Percentiles rank a stretch among this genome's conserved stretches.
Evolutionary conservation across 2,329 filamentous ascomycete species (phyloP).

Genomic region (Apiospora phragmitis): DNA sequence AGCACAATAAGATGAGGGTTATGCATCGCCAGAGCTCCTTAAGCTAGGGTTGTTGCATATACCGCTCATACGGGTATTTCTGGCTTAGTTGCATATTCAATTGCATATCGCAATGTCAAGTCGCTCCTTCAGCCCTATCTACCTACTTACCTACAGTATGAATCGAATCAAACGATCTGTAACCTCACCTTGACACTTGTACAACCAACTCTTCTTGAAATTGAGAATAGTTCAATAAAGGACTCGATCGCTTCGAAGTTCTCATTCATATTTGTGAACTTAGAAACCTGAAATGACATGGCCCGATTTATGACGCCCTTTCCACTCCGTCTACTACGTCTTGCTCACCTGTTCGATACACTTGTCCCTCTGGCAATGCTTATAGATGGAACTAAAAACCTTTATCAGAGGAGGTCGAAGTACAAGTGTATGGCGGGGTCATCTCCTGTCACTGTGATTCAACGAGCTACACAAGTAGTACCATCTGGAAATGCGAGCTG

Average conservation of each 20-base stretch:
- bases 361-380: neutral
- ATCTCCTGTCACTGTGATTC: neutral
- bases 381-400: neutral
- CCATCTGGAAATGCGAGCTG: neutral
- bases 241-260: neutral
- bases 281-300: neutral
- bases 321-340: neutral
- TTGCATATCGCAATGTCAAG: conserved; percentile 1
- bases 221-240: neutral
- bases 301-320: neutral
- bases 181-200: neutral
- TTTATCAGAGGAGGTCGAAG: too few species aligned
- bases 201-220: neutral
- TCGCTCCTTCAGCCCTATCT: neutral
- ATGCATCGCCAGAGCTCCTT: neutral
- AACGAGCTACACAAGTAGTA: neutral
- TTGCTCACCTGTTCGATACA: neutral
- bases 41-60: neutral
- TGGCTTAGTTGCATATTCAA: neutral
- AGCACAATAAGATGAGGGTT: neutral
- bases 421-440: neutral
- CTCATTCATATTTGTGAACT: neutral
- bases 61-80: neutral
- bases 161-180: neutral
- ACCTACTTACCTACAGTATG: too few species aligned